phyloP scores from a whole-genome alignment of 106 monocot species.

The Cymbidium sinense region DNA sequence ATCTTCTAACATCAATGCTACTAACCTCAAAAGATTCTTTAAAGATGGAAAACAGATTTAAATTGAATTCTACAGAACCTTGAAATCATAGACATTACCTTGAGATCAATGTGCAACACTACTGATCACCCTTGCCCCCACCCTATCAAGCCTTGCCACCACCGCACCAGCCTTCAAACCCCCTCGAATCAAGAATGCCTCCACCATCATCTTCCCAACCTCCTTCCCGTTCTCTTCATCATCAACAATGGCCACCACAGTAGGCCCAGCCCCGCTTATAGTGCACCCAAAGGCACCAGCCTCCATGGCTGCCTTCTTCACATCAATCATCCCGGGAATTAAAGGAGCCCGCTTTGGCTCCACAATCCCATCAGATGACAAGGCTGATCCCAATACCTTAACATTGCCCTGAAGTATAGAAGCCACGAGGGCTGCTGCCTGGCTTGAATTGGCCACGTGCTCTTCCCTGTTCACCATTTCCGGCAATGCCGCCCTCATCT shows the following conservation, averaged over 20 bases:
- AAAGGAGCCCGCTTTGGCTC: constrained; percentile 76
- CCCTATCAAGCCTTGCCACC: constrained; percentile 54
- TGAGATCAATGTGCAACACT: constrained; percentile 11
- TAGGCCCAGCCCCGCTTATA: constrained; percentile 86
- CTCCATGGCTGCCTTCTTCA: constrained; percentile 70
- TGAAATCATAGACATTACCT: not conserved
- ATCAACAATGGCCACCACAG: constrained; percentile 69
- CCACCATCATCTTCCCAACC: constrained; percentile 69
- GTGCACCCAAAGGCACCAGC: constrained; percentile 93
- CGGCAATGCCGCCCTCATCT: constrained; percentile 82
- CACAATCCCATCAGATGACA: constrained; percentile 73
- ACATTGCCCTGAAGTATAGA: constrained; percentile 68
- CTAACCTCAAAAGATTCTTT: too few relatives aligned
- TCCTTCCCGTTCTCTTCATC: constrained; percentile 67
- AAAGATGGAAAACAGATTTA: not conserved
- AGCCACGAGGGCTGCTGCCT: constrained; percentile 81
- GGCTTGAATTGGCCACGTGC: constrained; percentile 78
- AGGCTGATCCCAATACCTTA: constrained; percentile 50
- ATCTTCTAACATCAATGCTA: too few relatives aligned
- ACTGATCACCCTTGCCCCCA: constrained; percentile 73
- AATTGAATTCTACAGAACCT: not conserved
- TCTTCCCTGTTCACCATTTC: constrained; percentile 55
- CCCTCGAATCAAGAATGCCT: constrained; percentile 66
- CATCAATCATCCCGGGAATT: constrained; percentile 83
- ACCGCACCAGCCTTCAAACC: constrained; percentile 46